Evolutionary conservation across 495 filamentous ascomycete genomes (phyloP), one percentile per base, ranked within the genome.

Genomic region (Hamigera avellanea): DNA sequence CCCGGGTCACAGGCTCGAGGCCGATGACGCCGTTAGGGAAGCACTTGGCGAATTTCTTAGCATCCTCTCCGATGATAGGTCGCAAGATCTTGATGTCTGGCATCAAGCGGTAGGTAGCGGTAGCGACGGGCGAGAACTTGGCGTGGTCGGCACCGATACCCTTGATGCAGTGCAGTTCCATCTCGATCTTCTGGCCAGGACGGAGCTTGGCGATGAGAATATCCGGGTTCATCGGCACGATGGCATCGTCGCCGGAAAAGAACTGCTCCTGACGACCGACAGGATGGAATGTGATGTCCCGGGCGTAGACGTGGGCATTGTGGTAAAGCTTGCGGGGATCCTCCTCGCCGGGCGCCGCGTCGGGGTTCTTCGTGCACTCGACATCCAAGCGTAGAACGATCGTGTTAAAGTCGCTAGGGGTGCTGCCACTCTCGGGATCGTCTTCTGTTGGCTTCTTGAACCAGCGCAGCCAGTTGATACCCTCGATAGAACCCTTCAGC

Each of bases 51-150:
- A 99, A 95, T 55, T 95, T 93, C 49, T 78, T 73, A 16, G 93
- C 93, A 44, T 94, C 85, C 1, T 65, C 67, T 5, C 88, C 91
- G 1, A 91, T 50, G 35, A 99, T 94, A 13, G 93, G 89, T 39
- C 69, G 64, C 27, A 65, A 53, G 48, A 96, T 95, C 14, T 71
- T 67, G 51, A 99, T 96, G 32, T 77, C 73, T 1, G 93, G 93
- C 44, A 99, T 53, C 7, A 99, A 69, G 13, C 93, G 75, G 62
- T 99, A 99, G 26, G 78, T 78, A 7, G 91, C 89, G 0, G 93
- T 94, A 3, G 89, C 88, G 14, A 99, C 93, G 18, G 93, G 93
- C 1, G 85, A 93, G 69, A 89, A 99, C 55, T 99, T 99, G 32
- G 93, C 83, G 59, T 99, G 93, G 62, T 96, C 91, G 39, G 78